Conservation (phyloP, 768 basidiomycete species). For the Mycena venus region DNA sequence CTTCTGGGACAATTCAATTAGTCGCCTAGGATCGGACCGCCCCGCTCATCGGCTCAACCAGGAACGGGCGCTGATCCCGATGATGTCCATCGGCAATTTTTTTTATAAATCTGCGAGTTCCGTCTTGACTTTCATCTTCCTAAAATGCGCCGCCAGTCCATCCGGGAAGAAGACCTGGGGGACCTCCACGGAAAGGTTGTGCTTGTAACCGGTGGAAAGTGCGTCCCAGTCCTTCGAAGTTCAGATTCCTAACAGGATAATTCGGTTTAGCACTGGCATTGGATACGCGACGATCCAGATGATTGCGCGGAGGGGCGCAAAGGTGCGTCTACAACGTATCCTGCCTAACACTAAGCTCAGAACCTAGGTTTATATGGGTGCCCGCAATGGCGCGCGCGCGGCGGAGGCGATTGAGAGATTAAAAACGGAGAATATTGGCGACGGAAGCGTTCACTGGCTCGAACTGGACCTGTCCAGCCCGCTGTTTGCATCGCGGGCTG, state of each 20-base stretch:
- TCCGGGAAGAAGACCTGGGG: conserved; percentile 51
- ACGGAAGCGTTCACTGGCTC: conserved; percentile 51
- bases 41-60: too few species aligned
- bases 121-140: too few species aligned
- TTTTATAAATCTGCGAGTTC: too few species aligned
- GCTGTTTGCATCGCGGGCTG: conserved; percentile 46
- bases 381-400: conserved; percentile 48
- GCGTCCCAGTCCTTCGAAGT: not conserved
- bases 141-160: not conserved
- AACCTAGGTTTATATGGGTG: conserved; percentile 43
- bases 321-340: conserved; percentile 37
- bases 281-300: too few species aligned
- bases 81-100: too few species aligned
- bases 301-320: conserved; percentile 56
- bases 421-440: conserved; percentile 44
- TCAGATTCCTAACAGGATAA: conserved; percentile 47
- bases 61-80: too few species aligned
- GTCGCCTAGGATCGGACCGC: too few species aligned
- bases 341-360: not conserved
- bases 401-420: conserved; percentile 48
- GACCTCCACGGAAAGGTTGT: conserved; percentile 60
- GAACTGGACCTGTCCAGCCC: conserved; percentile 56
- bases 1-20: too few species aligned
- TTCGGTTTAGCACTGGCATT: conserved; percentile 46
- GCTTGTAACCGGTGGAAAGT: conserved; percentile 62